Evolutionary conservation across 495 filamentous ascomycete species (phyloP).

Genomic region (Lasiosphaeria ovina): DNA sequence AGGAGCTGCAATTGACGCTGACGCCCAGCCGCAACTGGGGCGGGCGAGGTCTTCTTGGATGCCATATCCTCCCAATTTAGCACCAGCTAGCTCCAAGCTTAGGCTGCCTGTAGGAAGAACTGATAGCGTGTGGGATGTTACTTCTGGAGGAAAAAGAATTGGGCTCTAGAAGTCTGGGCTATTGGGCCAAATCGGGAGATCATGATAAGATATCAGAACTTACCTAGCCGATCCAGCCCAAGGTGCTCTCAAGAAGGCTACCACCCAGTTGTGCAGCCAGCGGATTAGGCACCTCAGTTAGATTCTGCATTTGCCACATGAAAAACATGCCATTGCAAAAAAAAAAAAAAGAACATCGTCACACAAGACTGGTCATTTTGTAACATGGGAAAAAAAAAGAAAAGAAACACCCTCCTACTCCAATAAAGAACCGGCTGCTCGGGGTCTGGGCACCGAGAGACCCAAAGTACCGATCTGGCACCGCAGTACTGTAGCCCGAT

Average conservation of each 20-base stretch:
- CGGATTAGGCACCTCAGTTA: no score
- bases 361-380: no score
- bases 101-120: neutral
- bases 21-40: constrained; percentile 80
- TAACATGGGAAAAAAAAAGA: no score
- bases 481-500: no score
- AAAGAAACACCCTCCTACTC: no score
- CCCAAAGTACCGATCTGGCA: no score
- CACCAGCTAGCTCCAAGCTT: constrained; percentile 1
- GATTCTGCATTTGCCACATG: no score
- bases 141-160: neutral
- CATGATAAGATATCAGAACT: neutral
- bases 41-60: constrained; percentile 82
- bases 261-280: no score
- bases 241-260: neutral
- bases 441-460: no score
- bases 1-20: constrained; percentile 67
- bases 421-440: no score
- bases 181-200: neutral
- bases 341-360: no score
- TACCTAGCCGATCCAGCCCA: neutral
- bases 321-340: no score
- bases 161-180: neutral
- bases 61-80: constrained; percentile 77
- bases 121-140: neutral